Conservation (phyloP, 371 early-diverging fungal species). For the Mucor racemosus region DNA sequence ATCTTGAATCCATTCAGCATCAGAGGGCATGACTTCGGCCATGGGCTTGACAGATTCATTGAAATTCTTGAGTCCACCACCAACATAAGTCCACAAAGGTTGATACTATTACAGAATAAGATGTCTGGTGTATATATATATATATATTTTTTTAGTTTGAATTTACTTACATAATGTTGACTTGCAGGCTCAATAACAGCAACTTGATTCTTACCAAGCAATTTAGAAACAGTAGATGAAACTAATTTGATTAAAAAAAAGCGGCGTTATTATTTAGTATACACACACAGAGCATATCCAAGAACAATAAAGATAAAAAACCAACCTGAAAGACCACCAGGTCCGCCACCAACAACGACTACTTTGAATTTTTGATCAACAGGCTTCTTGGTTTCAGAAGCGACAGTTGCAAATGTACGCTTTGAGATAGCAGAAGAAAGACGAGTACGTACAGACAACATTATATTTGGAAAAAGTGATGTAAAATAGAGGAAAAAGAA, state of each 20-base stretch:
- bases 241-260: conserved; percentile 32
- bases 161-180: conserved; percentile 72
- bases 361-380: conserved; percentile 60
- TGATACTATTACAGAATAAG: conserved; percentile 64
- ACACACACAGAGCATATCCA: too few species aligned
- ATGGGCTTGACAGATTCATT: conserved; percentile 71
- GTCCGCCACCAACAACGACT: conserved; percentile 71
- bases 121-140: background rate
- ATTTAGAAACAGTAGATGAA: conserved; percentile 64
- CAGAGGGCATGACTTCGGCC: conserved; percentile 68
- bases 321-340: conserved; percentile 67
- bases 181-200: conserved; percentile 82
- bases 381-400: conserved; percentile 24
- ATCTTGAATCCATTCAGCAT: conserved; percentile 80
- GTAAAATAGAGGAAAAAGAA: conserved; percentile 9
- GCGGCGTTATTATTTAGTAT: too few species aligned
- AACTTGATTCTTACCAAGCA: conserved; percentile 72
- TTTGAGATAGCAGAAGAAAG: conserved; percentile 24
- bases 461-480: conserved; percentile 4
- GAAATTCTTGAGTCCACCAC: conserved; percentile 84
- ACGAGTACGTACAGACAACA: conserved; percentile 34
- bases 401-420: conserved; percentile 42
- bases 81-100: conserved; percentile 90
- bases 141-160: background rate
- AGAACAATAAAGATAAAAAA: background rate